Evolutionary conservation across 768 basidiomycete species (phyloP).

Genomic region (Candolleomyces efflorescens): DNA sequence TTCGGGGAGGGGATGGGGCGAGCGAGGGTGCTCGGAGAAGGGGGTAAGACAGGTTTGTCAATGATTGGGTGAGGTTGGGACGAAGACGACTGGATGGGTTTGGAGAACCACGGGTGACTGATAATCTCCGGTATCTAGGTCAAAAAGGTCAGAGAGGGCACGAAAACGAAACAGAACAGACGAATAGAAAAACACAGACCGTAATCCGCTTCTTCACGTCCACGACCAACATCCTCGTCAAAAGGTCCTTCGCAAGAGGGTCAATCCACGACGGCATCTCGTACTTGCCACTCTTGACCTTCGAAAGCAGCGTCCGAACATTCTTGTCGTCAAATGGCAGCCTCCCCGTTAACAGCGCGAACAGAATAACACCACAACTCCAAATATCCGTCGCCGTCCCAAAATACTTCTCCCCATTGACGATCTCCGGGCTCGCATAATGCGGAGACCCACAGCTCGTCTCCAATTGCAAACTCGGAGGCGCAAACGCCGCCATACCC

Average conservation of each 20-base stretch:
- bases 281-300: slow-evolving; percentile 85
- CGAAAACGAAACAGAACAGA: not conserved
- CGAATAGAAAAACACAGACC: slow-evolving; percentile 42
- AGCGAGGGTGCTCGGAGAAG: slow-evolving; percentile 65
- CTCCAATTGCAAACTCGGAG: slow-evolving; percentile 78
- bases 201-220: slow-evolving; percentile 78
- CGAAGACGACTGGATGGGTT: slow-evolving; percentile 36
- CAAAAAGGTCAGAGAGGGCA: not conserved
- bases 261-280: slow-evolving; percentile 80
- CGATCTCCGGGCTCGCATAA: slow-evolving; percentile 96
- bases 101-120: slow-evolving; percentile 76
- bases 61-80: slow-evolving; percentile 19
- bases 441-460: slow-evolving; percentile 97
- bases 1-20: slow-evolving; percentile 63
- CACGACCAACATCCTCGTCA: slow-evolving; percentile 84
- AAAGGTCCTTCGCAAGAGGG: slow-evolving; percentile 77
- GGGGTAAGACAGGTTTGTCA: slow-evolving; percentile 42
- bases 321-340: slow-evolving; percentile 96
- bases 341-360: slow-evolving; percentile 82
- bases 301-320: slow-evolving; percentile 66
- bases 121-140: slow-evolving; percentile 84
- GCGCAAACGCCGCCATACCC: slow-evolving; percentile 97
- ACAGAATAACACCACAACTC: slow-evolving; percentile 95
- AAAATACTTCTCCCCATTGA: slow-evolving; percentile 83
- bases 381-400: slow-evolving; percentile 93